Evolutionary conservation across 1,284 basidiomycete species (phyloP), one percentile per base, ranked within the genome.

Genomic region (Puccinia triticina): DNA sequence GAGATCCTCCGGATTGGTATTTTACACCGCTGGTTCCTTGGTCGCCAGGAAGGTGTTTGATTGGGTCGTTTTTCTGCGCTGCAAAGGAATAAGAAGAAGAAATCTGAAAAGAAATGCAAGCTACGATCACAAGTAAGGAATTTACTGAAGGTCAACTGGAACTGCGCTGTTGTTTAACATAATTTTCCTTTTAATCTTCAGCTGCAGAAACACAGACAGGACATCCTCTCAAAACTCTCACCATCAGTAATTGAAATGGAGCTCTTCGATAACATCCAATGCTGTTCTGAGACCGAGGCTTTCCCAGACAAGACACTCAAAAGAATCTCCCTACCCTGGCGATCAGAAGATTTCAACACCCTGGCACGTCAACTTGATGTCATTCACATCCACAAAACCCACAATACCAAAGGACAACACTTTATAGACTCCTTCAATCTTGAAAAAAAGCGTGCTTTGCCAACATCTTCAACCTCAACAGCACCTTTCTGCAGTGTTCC

Each of bases 221-320:
- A 53, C 3, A 50, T 8, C 21, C 46, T 50, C 43, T 72, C 69
- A 1, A 48, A 29, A 11, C 69, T 72, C n/a, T 32, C 69, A 53
- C 23, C 53, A 10, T 34, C 46, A 16, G 26, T 32, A 0, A 50
- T 7, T 32, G 46, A 72, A 12, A 53, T 53, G 69, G 29, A 50
- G n/a, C 26, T 72, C n/a, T 72, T 72, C 21, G 64, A 66, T 50
- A 32, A 72, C 46, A 72, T 72, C 69, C 50, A 72, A 32, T 50
- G 43, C 29, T 34, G 11, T 16, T 73, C 71, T 23, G 50, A 73
- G 14, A 73, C 71, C 26, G 8, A 73, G 32, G 23, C 14, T 14
- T 0, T 37, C 26, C 26, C 50, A 23, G 26, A 55, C 5, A 53
- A 55, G 5, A 50, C 32, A 12, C 11, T 55, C 48, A 55, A 7